phyloP scores from a whole-genome alignment of 352 stramenopile genomes.

The Globisporangium orthogonon region DNA sequence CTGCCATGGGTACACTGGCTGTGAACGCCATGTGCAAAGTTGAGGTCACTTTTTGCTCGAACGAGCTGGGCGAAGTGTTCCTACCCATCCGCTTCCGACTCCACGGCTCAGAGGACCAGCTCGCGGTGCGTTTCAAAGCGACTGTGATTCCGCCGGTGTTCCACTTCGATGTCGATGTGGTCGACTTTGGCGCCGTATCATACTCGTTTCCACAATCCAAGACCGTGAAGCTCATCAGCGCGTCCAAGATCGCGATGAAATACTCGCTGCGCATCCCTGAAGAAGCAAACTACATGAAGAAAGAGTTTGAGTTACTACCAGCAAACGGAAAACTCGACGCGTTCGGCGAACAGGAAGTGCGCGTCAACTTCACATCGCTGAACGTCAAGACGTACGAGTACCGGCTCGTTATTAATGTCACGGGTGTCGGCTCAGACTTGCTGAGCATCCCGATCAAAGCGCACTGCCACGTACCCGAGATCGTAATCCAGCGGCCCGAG shows the following conservation, averaged over 20 bases:
- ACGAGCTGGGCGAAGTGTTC: constrained; percentile 84
- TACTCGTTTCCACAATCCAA: constrained; percentile 87
- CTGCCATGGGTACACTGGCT: constrained; percentile 42
- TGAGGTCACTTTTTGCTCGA: constrained; percentile 81
- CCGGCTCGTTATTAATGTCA: constrained; percentile 88
- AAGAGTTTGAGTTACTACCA: constrained; percentile 88
- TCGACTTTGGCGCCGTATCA: constrained; percentile 91
- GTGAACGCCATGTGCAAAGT: constrained; percentile 84
- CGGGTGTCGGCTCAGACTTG: constrained; percentile 85
- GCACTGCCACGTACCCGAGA: constrained; percentile 83
- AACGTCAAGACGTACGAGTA: constrained; percentile 92
- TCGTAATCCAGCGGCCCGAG: constrained; percentile 54
- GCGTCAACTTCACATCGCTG: constrained; percentile 79
- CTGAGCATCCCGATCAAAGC: constrained; percentile 87
- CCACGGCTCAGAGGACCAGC: constrained; percentile 79
- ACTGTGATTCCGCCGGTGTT: constrained; percentile 92
- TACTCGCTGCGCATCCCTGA: constrained; percentile 89
- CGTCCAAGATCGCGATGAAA: constrained; percentile 90
- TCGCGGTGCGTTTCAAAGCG: constrained; percentile 83
- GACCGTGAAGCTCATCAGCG: constrained; percentile 86
- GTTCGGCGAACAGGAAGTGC: constrained; percentile 79
- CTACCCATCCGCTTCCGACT: constrained; percentile 83
- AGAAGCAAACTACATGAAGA: constrained; percentile 87
- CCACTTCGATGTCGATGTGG: constrained; percentile 83
- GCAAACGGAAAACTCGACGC: constrained; percentile 65